Base-by-base conservation (phyloP, 2,329 filamentous ascomycete genomes). In the Neophaeococcomyces mojaviensis region DNA sequence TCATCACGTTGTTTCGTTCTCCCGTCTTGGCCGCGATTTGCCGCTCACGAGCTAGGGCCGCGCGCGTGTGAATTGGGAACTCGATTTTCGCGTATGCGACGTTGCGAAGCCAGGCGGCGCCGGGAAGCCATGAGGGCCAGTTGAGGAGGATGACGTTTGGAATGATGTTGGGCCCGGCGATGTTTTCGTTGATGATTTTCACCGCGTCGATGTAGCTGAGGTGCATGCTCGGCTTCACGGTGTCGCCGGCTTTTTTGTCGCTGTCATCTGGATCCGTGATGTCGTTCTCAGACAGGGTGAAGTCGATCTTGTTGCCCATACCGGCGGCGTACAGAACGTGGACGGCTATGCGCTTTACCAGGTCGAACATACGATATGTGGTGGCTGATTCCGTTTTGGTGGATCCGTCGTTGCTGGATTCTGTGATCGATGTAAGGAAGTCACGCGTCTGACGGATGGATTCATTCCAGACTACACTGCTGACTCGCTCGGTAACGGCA, bases 271-370 rank as follows among this genome's bases (percentile, higher is more conserved):
- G 41, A 9, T 55, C 43, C 8, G 55, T 46, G 58, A 61, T 22
- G 35, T 24, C 18, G 19, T 43, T 31, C 10, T 28, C 24, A 28
- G 5, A 6, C 24, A 28, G 10, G 24, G 10, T 28, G 20, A 43
- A 68, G 4, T 58, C 41, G 18, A 58, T 56, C 10, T 55, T 52
- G 39, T 64, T 55, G 28, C 59, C 60, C 46, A 64, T 67, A 2
- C 60, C 64, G 1, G 64, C 60, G 26, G 53, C 43, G 3, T 60
- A 61, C 8, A 69, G 57, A 2, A 68, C 64, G 43, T 68, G 66
- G 52, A 68, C 64, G 13, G 65, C 62, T 15, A 68, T 49, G 30
- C 53, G 53, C 8, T 61, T 59, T 8, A 66, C 57, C 3, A 58
- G 57, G 8, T 49, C 48, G 7, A 62, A 40, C 9, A 49, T 50